Conservation (phyloP, 805 yeast species). For the Candida berthetii region DNA sequence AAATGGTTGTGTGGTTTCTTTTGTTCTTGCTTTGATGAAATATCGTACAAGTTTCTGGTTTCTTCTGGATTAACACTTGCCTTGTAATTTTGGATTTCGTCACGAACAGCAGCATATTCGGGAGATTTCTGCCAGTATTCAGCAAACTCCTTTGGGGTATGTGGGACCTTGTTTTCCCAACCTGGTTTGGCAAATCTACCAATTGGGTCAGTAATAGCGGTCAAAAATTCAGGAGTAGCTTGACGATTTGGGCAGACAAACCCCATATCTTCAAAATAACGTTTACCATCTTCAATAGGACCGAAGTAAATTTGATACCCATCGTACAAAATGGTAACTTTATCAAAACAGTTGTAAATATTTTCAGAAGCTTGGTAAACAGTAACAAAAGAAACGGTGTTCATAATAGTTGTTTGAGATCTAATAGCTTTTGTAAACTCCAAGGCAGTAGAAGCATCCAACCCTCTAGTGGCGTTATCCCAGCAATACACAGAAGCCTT, state of each 20-base stretch:
- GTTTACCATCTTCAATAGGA: slow-evolving; percentile 44
- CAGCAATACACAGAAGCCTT: slow-evolving; percentile 67
- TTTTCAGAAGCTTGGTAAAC: slow-evolving; percentile 67
- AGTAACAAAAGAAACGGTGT: slow-evolving; percentile 57
- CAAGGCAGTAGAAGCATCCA: slow-evolving; percentile 82
- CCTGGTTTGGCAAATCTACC: slow-evolving; percentile 49
- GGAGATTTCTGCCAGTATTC: slow-evolving; percentile 49
- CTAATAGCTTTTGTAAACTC: slow-evolving; percentile 67
- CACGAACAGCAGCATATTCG: slow-evolving; percentile 31
- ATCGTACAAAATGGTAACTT: slow-evolving; percentile 51
- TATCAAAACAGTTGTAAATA: slow-evolving; percentile 58
- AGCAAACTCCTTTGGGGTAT: slow-evolving; percentile 56
- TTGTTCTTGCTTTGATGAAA: slow-evolving; percentile 22
- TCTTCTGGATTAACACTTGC: slow-evolving; percentile 17
- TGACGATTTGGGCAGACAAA: slow-evolving; percentile 57
- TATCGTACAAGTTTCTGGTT: slow-evolving; percentile 26
- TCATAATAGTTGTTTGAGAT: slow-evolving; percentile 47
- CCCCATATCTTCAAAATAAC: slow-evolving; percentile 61
- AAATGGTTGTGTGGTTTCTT: slow-evolving; percentile 20
- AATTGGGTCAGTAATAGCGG: slow-evolving; percentile 62
- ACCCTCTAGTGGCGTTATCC: slow-evolving; percentile 89
- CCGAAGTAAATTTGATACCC: slow-evolving; percentile 66
- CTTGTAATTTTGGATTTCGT: slow-evolving; percentile 40
- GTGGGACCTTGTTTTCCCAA: slow-evolving; percentile 46
- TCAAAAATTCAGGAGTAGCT: slow-evolving; percentile 66